Evolutionary conservation across 805 yeast species (phyloP), one percentile per base, ranked within the genome.

Genomic region (Peterozyma xylosa): DNA sequence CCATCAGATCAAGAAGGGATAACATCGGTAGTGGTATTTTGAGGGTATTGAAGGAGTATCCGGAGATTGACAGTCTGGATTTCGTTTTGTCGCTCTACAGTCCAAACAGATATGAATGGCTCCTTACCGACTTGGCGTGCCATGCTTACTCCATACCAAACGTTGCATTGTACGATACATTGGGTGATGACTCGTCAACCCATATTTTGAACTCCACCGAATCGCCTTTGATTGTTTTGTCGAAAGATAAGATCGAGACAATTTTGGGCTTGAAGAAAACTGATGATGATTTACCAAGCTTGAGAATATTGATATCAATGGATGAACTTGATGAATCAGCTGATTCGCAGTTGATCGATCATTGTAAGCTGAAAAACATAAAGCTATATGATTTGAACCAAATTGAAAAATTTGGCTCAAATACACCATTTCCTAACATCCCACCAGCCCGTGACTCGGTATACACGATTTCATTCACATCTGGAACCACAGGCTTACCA

Each of bases 401-500:
- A 51, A 53, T 68, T 4, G 44, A 54, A 52, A 56, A 30, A 48
- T 67, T 48, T 52, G 76, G 58, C 46, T 42, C 10, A 2, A n/a
- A 16, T 53, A 59, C 41, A 62, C 71, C 36, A 53, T 58, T 47
- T 54, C 58, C 35, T 2, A 57, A 53, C 34, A 46, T 57, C 27
- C 75, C 76, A 11, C 84, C 87, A 21, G 63, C 59, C 1, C 74
- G 80, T 1, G 71, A 74, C 13, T 70, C 74, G 18, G 39, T 73
- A 15, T 78, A 76, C 56, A 80, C 89, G 14, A 74, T 83, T 39
- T 76, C 82, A 7, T 82, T 82, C 57, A 83, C 90, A 2, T 79
- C 86, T 0, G 90, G 90, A 30, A 82, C 90, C 2, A 82, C 89
- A 1, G 88, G 88, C 14, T 60, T 71, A 14, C 90, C 90, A 39